These are phyloP conservation scores for Ganoderma meredithae DNA, from an alignment of 1,284 basidiomycete species.

Conservation along the genomic window DNA sequence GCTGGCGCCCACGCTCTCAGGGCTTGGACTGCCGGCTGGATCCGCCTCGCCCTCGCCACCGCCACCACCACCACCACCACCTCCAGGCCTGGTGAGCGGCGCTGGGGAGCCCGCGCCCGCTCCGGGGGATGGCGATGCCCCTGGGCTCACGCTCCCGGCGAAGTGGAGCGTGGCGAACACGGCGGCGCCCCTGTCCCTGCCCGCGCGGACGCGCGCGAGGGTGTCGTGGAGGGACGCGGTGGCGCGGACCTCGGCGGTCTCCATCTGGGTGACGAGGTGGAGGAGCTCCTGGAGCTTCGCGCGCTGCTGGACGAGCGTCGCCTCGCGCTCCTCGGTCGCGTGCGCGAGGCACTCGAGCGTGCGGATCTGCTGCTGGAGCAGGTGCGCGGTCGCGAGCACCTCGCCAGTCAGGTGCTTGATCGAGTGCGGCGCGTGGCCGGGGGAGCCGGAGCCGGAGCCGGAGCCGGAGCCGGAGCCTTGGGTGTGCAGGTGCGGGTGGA, in stretches of 20 bases:
- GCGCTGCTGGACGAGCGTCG: slow-evolving; percentile 19
- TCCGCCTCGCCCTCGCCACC: not conserved
- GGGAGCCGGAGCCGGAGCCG: too few relatives aligned
- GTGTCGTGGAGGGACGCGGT: slow-evolving; percentile 27
- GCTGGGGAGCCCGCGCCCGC: not conserved
- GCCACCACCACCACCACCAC: not conserved
- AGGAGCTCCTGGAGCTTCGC: slow-evolving; percentile 26
- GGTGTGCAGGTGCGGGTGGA: not conserved
- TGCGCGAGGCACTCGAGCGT: slow-evolving; percentile 21
- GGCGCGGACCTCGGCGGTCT: slow-evolving; percentile 28
- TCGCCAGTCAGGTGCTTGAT: not conserved
- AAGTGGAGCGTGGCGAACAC: not conserved
- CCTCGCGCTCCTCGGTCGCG: slow-evolving; percentile 15
- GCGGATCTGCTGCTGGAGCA: slow-evolving; percentile 19
- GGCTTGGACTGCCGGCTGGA: not conserved
- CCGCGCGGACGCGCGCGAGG: slow-evolving; percentile 20
- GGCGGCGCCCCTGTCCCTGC: not conserved
- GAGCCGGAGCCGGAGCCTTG: too few relatives aligned
- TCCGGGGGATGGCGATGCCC: not conserved
- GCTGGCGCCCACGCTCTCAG: not conserved
- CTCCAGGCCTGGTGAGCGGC: not conserved
- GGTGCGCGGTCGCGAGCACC: slow-evolving; percentile 8
- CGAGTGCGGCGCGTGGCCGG: not conserved
- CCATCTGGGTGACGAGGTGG: slow-evolving; percentile 24
- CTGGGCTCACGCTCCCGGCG: not conserved